These are phyloP conservation scores for Mycotypha africana DNA, from an alignment of 371 early-diverging fungal genomes.

Conservation along the genomic window DNA sequence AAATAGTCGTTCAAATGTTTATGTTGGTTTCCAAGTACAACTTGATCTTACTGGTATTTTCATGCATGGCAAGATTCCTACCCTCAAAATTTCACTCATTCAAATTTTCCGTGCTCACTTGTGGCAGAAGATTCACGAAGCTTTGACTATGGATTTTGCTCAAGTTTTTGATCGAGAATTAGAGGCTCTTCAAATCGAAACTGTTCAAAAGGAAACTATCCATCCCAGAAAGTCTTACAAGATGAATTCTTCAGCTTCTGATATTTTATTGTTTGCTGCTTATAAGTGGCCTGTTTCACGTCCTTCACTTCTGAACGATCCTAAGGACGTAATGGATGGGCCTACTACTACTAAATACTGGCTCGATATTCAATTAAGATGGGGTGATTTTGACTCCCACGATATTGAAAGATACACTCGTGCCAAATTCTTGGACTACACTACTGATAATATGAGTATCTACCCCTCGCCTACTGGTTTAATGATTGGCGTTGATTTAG, in stretches of 20 bases:
- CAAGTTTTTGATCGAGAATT: slow-evolving; percentile 98
- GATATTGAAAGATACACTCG: slow-evolving; percentile 98
- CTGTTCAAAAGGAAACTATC: slow-evolving; percentile 98
- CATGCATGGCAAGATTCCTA: slow-evolving; percentile 99
- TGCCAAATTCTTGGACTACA: slow-evolving; percentile 97
- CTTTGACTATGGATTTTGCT: slow-evolving; percentile 89
- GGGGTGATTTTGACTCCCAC: slow-evolving; percentile 99
- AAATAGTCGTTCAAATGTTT: slow-evolving; percentile 77
- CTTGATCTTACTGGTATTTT: slow-evolving; percentile 98
- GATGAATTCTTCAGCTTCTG: slow-evolving; percentile 84
- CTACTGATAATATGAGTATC: slow-evolving; percentile 96
- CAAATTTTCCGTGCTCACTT: slow-evolving; percentile 99
- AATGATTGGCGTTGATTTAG: slow-evolving; percentile 96
- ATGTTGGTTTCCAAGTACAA: slow-evolving; percentile 99
- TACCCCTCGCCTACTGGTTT: slow-evolving; percentile 97
- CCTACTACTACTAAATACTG: slow-evolving; percentile 96
- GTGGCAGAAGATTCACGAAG: slow-evolving; percentile 99
- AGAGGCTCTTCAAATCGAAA: slow-evolving; percentile 96
- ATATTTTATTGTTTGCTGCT: slow-evolving; percentile 93
- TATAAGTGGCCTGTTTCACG: slow-evolving; percentile 97
- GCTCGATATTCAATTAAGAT: slow-evolving; percentile 97
- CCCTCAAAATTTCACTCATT: slow-evolving; percentile 97
- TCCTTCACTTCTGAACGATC: slow-evolving; percentile 88
- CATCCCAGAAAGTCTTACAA: slow-evolving; percentile 99
- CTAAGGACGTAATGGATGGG: slow-evolving; percentile 91